Conservation (phyloP, 139 green algal genomes). For the Edaphochlamys debaryana region DNA sequence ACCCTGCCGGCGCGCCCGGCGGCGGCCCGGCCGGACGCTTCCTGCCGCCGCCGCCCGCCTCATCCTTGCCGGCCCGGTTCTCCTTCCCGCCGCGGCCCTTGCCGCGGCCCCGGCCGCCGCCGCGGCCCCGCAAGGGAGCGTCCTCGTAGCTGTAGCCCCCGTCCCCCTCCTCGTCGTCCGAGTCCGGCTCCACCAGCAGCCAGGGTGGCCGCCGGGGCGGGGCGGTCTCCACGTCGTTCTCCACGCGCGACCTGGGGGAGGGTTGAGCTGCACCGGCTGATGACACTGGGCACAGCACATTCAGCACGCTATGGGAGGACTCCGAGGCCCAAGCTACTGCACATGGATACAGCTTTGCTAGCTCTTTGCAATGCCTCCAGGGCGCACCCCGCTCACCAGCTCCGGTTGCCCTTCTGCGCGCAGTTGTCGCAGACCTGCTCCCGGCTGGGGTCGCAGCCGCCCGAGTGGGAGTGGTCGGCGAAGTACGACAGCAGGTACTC, state of each 20-base stretch:
- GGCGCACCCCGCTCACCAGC: background rate
- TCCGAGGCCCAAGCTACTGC: too few relatives aligned
- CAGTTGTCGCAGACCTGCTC: slow-evolving; percentile 41
- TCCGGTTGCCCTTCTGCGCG: slow-evolving; percentile 15
- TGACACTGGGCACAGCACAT: too few relatives aligned
- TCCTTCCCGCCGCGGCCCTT: background rate
- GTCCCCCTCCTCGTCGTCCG: background rate
- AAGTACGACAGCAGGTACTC: slow-evolving; percentile 28
- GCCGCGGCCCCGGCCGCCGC: background rate
- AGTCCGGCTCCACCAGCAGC: background rate
- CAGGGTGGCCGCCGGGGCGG: slow-evolving; percentile 19
- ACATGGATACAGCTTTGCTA: too few relatives aligned
- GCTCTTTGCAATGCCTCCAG: too few relatives aligned
- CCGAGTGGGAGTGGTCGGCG: background rate
- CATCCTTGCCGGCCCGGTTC: background rate
- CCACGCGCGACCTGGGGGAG: background rate
- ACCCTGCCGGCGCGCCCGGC: background rate
- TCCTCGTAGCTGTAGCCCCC: background rate
- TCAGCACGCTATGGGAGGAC: background rate
- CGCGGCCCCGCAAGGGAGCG: background rate
- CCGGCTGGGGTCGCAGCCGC: slow-evolving; percentile 10
- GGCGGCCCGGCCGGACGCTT: background rate
- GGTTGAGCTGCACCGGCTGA: background rate
- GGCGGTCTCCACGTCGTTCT: slow-evolving; percentile 25
- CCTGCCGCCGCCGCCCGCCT: background rate